These are phyloP conservation scores for Vigna hirtella DNA, from an alignment of 306 rosid genomes.

Conservation along the genomic window DNA sequence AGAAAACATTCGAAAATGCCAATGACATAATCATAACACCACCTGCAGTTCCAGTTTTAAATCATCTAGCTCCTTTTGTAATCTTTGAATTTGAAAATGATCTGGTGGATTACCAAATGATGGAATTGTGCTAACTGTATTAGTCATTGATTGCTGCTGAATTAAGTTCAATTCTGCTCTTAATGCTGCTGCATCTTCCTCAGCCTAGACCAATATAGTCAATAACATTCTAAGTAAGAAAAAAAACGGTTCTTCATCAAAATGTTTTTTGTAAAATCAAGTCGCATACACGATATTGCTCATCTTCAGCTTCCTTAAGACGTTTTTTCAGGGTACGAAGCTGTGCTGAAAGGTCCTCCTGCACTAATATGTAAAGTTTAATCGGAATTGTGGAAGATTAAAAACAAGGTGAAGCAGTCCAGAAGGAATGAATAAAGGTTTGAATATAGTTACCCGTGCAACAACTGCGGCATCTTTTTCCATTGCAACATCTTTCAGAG, in stretches of 20 bases:
- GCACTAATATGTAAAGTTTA: constrained; percentile 42
- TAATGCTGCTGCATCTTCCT: constrained; percentile 94
- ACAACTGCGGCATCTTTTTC: constrained; percentile 99
- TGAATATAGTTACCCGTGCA: constrained; percentile 63
- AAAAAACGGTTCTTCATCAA: neutral
- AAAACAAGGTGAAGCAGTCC: constrained; percentile 18
- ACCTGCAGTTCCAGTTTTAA: constrained; percentile 80
- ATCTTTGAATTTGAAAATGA: constrained; percentile 63
- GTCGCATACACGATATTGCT: constrained; percentile 86
- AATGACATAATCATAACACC: constrained; percentile 24
- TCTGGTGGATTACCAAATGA: constrained; percentile 65
- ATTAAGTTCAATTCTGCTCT: constrained; percentile 87
- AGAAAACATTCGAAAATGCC: constrained; percentile 30
- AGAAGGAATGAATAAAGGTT: constrained; percentile 14
- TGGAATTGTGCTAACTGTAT: constrained; percentile 57
- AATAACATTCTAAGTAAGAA: constrained; percentile 42
- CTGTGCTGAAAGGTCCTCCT: constrained; percentile 95
- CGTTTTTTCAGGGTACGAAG: constrained; percentile 86
- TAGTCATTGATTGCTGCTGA: constrained; percentile 84
- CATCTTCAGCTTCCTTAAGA: constrained; percentile 92
- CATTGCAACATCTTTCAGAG: constrained; percentile 95
- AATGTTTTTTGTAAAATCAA: constrained; percentile 28
- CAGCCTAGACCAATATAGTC: constrained; percentile 73
- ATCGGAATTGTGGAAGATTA: constrained; percentile 23
- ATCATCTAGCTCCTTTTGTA: constrained; percentile 79